These are phyloP conservation scores for Sisymbrium irio DNA, from an alignment of 345 rosid species.

Conservation along the genomic window DNA sequence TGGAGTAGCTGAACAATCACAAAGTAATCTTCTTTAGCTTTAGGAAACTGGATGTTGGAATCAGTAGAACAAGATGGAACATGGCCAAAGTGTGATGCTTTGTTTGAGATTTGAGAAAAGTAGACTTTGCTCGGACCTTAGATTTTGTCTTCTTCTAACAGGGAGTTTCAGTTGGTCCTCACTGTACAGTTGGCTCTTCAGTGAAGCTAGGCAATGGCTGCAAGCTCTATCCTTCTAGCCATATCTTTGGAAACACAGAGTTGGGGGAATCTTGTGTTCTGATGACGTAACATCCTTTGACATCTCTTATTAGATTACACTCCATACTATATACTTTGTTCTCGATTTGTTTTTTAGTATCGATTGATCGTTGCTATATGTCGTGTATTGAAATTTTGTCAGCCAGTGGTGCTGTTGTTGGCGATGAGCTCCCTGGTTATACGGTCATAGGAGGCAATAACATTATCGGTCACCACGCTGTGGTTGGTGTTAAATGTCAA, in stretches of 20 bases:
- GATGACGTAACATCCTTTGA: slow-evolving; percentile 66
- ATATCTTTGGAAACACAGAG: slow-evolving; percentile 73
- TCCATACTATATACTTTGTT: background rate
- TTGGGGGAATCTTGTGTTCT: slow-evolving; percentile 70
- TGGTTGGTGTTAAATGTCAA: slow-evolving; percentile 89
- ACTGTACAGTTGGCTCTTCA: slow-evolving; percentile 78
- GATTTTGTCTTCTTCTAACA: slow-evolving; percentile 12
- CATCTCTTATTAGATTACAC: background rate
- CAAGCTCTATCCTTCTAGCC: slow-evolving; percentile 68
- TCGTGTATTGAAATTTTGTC: slow-evolving; percentile 34
- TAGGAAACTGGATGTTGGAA: background rate
- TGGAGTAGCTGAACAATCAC: background rate
- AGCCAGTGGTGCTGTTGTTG: slow-evolving; percentile 93
- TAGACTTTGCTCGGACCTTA: background rate
- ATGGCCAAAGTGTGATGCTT: slow-evolving; percentile 7
- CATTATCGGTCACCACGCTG: slow-evolving; percentile 74
- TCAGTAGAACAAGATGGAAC: background rate
- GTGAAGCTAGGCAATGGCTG: slow-evolving; percentile 76
- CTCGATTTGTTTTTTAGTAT: background rate
- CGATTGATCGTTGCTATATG: slow-evolving; percentile 1
- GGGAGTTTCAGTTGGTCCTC: slow-evolving; percentile 84
- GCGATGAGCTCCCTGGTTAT: slow-evolving; percentile 79
- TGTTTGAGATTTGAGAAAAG: slow-evolving; percentile 6
- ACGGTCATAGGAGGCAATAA: slow-evolving; percentile 67
- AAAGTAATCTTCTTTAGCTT: slow-evolving; percentile 2